phyloP scores from a whole-genome alignment of 176 grass and related monocot species.

The Canna indica region DNA sequence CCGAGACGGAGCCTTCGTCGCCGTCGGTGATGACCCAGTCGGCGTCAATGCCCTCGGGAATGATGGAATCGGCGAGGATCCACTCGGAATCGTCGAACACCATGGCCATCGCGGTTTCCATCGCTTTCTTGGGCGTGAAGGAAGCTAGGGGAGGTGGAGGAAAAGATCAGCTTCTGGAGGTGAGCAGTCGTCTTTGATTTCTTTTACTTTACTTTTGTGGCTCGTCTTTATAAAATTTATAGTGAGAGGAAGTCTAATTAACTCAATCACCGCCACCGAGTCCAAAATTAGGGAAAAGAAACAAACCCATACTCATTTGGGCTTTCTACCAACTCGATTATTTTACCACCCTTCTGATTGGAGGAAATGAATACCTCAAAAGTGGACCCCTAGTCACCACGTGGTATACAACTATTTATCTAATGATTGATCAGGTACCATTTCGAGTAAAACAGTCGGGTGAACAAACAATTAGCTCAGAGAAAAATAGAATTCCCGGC shows the following conservation, averaged over 20 bases:
- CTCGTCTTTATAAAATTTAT: not conserved
- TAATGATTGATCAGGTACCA: no score
- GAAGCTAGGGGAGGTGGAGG: not conserved
- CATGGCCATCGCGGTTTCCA: constrained; percentile 1
- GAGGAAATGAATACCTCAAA: no score
- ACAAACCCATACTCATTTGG: no score
- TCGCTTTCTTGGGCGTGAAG: not conserved
- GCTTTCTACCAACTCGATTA: no score
- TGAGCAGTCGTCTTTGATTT: not conserved
- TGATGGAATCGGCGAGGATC: constrained; percentile 11
- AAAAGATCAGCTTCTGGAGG: not conserved
- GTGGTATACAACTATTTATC: no score
- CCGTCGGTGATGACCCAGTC: constrained; percentile 20
- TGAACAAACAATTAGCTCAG: not conserved
- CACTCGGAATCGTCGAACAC: constrained; percentile 24
- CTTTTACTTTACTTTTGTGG: no score
- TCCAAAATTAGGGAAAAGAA: no score
- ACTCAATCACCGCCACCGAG: no score
- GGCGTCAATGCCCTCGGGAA: not conserved
- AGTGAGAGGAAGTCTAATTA: no score
- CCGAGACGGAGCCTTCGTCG: constrained; percentile 18
- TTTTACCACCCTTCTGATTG: no score
- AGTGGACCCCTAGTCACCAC: no score
- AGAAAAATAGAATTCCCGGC: not conserved
- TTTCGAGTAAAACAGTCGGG: not conserved